phyloP scores from a whole-genome alignment of 768 basidiomycete genomes.

The Pisolithus albus region DNA sequence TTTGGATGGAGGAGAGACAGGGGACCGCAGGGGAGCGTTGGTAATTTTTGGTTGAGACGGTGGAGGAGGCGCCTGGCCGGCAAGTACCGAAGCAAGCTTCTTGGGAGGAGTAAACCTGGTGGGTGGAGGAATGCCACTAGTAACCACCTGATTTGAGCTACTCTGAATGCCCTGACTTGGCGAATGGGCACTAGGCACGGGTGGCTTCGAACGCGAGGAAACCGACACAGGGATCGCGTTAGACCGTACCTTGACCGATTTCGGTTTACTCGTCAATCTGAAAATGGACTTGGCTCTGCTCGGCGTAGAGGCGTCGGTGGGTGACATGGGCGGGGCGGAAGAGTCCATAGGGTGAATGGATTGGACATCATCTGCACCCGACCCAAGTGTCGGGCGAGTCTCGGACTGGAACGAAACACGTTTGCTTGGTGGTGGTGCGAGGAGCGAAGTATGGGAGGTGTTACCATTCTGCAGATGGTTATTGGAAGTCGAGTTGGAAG shows the following conservation, averaged over 20 bases:
- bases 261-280: slow-evolving; percentile 20
- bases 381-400: neutral
- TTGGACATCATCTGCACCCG: slow-evolving; percentile 11
- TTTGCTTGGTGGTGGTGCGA: slow-evolving; percentile 16
- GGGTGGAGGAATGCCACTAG: slow-evolving; percentile 5
- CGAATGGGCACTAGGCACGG: slow-evolving; percentile 3
- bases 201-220: slow-evolving; percentile 11
- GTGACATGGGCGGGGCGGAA: neutral
- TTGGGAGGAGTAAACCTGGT: slow-evolving; percentile 23
- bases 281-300: slow-evolving; percentile 26
- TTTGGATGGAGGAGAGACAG: slow-evolving; percentile 1
- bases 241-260: slow-evolving; percentile 13
- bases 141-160: slow-evolving; percentile 17
- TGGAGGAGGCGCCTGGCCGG: slow-evolving; percentile 14
- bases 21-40: neutral
- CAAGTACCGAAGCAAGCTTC: slow-evolving; percentile 25
- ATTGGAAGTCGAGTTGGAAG: neutral
- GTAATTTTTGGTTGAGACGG: neutral
- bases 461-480: slow-evolving; percentile 1
- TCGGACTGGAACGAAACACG: slow-evolving; percentile 24
- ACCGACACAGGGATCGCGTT: neutral
- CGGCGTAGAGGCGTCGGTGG: neutral
- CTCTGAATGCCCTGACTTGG: slow-evolving; percentile 2
- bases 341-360: slow-evolving; percentile 1
- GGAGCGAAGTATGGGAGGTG: slow-evolving; percentile 18